phyloP scores from a whole-genome alignment of 768 basidiomycete genomes.

The Mycena albidolilacea region DNA sequence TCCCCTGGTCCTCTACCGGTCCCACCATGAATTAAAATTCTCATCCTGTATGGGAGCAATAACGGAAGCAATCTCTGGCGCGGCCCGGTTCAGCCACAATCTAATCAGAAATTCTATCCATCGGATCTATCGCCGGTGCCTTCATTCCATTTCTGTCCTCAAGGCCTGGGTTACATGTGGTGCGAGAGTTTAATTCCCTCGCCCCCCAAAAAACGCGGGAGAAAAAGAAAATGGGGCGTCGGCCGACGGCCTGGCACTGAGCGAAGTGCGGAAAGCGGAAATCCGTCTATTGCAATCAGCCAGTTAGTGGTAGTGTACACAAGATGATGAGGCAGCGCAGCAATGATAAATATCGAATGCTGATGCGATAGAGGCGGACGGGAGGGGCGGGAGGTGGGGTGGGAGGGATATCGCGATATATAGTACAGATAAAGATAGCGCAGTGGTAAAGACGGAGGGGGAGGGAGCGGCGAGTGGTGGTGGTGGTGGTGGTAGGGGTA shows the following conservation, averaged over 20 bases:
- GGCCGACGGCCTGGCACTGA: neutral
- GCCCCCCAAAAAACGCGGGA: neutral
- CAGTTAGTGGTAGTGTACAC: conserved; percentile 13
- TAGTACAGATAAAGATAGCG: conserved; percentile 23
- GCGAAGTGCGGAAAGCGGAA: neutral
- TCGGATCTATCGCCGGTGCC: neutral
- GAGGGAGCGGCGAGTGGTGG: conserved; percentile 1
- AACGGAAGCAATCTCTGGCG: neutral
- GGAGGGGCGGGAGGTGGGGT: neutral
- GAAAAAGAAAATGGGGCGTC: neutral
- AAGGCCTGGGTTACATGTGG: neutral
- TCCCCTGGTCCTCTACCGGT: neutral
- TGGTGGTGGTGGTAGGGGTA: neutral
- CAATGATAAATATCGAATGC: neutral
- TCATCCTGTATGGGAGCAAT: neutral
- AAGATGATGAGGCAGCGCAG: conserved; percentile 20
- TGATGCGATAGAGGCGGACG: neutral
- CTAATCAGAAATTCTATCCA: conserved; percentile 14
- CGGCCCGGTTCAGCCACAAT: neutral
- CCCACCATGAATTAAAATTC: neutral
- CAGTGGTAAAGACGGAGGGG: neutral
- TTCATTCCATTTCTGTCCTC: neutral
- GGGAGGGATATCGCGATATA: conserved; percentile 5
- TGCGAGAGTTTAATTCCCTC: conserved; percentile 4
- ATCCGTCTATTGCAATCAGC: conserved; percentile 1